Evolutionary conservation across 169 alveolate species (phyloP).

Genomic region (Cryptosporidium ryanae): DNA sequence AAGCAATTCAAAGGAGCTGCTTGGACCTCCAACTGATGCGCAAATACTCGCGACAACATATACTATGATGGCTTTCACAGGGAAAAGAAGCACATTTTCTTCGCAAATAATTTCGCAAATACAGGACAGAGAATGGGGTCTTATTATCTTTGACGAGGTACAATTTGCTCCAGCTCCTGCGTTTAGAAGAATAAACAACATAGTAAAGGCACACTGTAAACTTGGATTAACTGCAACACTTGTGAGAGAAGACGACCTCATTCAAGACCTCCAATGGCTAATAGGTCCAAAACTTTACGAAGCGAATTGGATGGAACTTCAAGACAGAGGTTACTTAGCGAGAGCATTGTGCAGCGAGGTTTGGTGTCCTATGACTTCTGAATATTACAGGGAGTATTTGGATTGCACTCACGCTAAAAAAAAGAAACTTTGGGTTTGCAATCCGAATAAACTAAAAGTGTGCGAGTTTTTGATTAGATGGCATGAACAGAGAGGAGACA

Average conservation of each 20-base stretch:
- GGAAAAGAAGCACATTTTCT: slow-evolving; percentile 90
- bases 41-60: slow-evolving; percentile 95
- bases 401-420: slow-evolving; percentile 89
- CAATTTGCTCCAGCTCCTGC: slow-evolving; percentile 98
- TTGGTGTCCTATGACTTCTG: slow-evolving; percentile 99
- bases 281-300: slow-evolving; percentile 99
- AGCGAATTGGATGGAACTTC: slow-evolving; percentile 99
- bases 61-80: slow-evolving; percentile 94
- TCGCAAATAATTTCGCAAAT: slow-evolving; percentile 87
- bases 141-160: slow-evolving; percentile 98
- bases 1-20: slow-evolving; percentile 91
- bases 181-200: slow-evolving; percentile 90
- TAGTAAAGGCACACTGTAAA: slow-evolving; percentile 93
- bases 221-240: slow-evolving; percentile 99
- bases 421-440: slow-evolving; percentile 94
- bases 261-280: slow-evolving; percentile 96
- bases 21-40: slow-evolving; percentile 89
- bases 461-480: slow-evolving; percentile 94
- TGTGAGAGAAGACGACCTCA: slow-evolving; percentile 98
- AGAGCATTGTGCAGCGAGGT: slow-evolving; percentile 97
- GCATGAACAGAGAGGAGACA: slow-evolving; percentile 97
- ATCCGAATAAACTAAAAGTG: slow-evolving; percentile 96
- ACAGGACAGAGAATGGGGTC: slow-evolving; percentile 96
- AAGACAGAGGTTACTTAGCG: slow-evolving; percentile 96
- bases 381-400: slow-evolving; percentile 93